A percentile compares a stretch with the other conserved stretches of the same genome.
Evolutionary conservation across 225 moss, liverwort and hornwort genomes (phyloP).

Genomic region (Sphagnum contortum): DNA sequence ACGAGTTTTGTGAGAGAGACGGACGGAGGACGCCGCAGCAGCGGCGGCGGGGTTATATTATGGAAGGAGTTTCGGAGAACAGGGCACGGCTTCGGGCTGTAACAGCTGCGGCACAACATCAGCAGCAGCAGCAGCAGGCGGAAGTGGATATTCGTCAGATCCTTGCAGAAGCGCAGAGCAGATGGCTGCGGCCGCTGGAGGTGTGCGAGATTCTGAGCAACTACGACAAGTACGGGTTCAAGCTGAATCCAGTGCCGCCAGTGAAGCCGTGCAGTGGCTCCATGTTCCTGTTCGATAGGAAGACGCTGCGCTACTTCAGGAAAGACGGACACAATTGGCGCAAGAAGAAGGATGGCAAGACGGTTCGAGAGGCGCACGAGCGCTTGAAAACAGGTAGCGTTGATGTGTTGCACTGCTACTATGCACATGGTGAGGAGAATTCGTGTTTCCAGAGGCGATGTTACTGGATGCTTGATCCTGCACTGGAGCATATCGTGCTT

Average conservation of each 20-base stretch:
- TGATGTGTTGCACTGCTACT: slow-evolving; percentile 61
- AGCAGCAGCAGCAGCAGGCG: slow-evolving; percentile 10
- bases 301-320: slow-evolving; percentile 80
- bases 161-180: slow-evolving; percentile 78
- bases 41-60: too few relatives aligned
- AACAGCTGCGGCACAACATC: too few relatives aligned
- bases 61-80: too few relatives aligned
- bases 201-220: slow-evolving; percentile 82
- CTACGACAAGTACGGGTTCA: slow-evolving; percentile 69
- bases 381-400: slow-evolving; percentile 92
- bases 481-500: slow-evolving; percentile 87
- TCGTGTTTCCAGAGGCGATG: slow-evolving; percentile 83
- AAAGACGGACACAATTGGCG: slow-evolving; percentile 99
- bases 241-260: slow-evolving; percentile 82
- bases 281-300: slow-evolving; percentile 91
- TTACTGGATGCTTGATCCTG: slow-evolving; percentile 89
- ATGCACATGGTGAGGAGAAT: slow-evolving; percentile 52
- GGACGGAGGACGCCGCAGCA: too few relatives aligned
- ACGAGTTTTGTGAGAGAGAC: too few relatives aligned
- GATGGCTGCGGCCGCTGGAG: slow-evolving; percentile 86
- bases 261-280: slow-evolving; percentile 67
- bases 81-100: too few relatives aligned
- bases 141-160: slow-evolving; percentile 82
- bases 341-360: slow-evolving; percentile 96
- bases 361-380: slow-evolving; percentile 95